These are phyloP conservation scores for Mucor lusitanicus DNA, from an alignment of 371 early-diverging fungal genomes.

Conservation along the genomic window DNA sequence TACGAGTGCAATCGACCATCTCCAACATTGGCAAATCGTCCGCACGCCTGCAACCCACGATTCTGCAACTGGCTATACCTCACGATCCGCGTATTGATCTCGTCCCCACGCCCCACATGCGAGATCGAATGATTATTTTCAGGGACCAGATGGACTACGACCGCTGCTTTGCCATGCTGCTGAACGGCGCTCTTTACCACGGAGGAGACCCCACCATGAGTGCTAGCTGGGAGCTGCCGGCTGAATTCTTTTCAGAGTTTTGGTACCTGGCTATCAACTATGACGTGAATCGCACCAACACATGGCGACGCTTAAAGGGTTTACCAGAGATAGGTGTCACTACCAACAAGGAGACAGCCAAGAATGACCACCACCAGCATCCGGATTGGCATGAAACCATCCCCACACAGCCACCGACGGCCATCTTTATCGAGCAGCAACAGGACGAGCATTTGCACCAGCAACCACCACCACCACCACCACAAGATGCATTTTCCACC, in stretches of 20 bases:
- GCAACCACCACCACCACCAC: background rate
- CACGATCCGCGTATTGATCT: constrained; percentile 65
- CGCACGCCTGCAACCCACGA: constrained; percentile 38
- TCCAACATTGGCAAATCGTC: constrained; percentile 25
- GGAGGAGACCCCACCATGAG: constrained; percentile 61
- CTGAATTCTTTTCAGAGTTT: constrained; percentile 56
- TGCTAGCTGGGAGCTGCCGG: constrained; percentile 58
- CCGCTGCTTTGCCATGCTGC: constrained; percentile 52
- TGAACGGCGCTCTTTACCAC: constrained; percentile 53
- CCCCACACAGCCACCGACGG: background rate
- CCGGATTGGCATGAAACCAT: background rate
- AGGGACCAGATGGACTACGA: constrained; percentile 59
- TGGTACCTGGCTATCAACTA: constrained; percentile 48
- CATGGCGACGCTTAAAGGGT: constrained; percentile 41
- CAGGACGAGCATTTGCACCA: background rate
- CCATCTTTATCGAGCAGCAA: background rate
- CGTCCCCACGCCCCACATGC: constrained; percentile 58
- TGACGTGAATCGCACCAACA: constrained; percentile 37
- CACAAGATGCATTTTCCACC: background rate
- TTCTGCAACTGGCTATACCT: constrained; percentile 50
- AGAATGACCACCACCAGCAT: background rate
- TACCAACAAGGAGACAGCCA: background rate
- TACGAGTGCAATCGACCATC: constrained; percentile 39
- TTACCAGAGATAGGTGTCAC: constrained; percentile 29
- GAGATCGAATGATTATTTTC: constrained; percentile 65